These are phyloP conservation scores for Fusarium continuum DNA, from an alignment of 2,329 filamentous ascomycete genomes.

Conservation along the genomic window DNA sequence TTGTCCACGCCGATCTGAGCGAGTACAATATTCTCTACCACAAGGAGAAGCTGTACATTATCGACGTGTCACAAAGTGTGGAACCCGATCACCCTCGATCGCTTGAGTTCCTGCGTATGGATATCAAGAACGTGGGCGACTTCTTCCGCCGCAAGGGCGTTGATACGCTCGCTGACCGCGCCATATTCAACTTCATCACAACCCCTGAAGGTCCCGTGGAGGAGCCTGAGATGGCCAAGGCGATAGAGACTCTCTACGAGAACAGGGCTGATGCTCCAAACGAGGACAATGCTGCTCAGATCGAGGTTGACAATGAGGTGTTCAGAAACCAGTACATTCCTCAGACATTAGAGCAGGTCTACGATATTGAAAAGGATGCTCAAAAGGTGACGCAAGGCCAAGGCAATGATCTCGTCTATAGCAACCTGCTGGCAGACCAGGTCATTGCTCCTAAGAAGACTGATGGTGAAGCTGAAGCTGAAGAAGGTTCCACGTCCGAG, in stretches of 20 bases:
- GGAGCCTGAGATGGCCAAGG: constrained; percentile 66
- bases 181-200: constrained; percentile 87
- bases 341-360: constrained; percentile 93
- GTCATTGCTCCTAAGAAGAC: constrained; percentile 55
- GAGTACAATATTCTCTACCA: constrained; percentile 98
- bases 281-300: constrained; percentile 63
- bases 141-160: constrained; percentile 92
- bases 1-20: constrained; percentile 95
- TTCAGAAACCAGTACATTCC: constrained; percentile 98
- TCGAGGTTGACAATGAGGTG: constrained; percentile 86
- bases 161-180: constrained; percentile 78
- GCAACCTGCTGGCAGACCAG: constrained; percentile 80
- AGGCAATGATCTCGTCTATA: constrained; percentile 83
- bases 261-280: constrained; percentile 60
- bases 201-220: constrained; percentile 66
- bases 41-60: constrained; percentile 84
- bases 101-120: constrained; percentile 94
- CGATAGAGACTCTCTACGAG: constrained; percentile 74
- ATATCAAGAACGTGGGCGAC: constrained; percentile 95
- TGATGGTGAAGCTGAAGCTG: constrained; percentile 52
- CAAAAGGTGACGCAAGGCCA: constrained; percentile 78
- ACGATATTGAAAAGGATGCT: constrained; percentile 92
- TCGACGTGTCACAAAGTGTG: constrained; percentile 97
- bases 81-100: constrained; percentile 95
- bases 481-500: constrained; percentile 51